phyloP scores from a whole-genome alignment of 1,284 basidiomycete species.

The Pisolithus thermaeus region DNA sequence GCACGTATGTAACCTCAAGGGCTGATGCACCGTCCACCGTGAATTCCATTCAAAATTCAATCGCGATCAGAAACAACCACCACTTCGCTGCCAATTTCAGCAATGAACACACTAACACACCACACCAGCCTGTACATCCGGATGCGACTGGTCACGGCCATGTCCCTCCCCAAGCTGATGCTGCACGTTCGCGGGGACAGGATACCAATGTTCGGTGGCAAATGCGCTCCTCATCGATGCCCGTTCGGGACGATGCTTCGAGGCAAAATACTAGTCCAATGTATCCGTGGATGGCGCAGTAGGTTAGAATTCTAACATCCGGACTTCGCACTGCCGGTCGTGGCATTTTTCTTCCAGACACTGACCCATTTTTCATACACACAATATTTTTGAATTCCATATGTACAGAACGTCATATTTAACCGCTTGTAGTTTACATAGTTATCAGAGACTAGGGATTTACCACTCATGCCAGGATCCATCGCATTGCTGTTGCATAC shows the following conservation, averaged over 20 bases:
- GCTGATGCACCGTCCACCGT: constrained; percentile 7
- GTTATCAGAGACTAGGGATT: not conserved
- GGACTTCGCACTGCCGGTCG: not conserved
- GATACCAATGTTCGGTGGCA: not conserved
- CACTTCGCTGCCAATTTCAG: not conserved
- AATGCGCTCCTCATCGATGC: not conserved
- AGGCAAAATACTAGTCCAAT: not conserved
- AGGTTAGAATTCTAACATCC: not conserved
- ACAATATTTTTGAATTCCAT: not conserved
- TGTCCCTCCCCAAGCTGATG: not conserved
- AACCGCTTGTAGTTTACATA: not conserved
- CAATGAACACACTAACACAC: not conserved
- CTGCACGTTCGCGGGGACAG: not conserved
- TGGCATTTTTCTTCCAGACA: not conserved
- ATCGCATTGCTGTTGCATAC: too few species aligned
- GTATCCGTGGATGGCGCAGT: not conserved
- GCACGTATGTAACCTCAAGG: constrained; percentile 6
- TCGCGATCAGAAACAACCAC: constrained; percentile 9
- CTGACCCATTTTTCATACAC: not conserved
- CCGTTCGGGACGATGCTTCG: not conserved
- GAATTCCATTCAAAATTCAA: constrained; percentile 7
- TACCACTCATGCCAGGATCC: too few species aligned
- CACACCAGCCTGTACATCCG: not conserved
- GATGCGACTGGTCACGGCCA: not conserved
- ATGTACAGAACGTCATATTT: not conserved